Conservation (phyloP, 305 asterid genomes). For the Fraxinus sp. region DNA sequence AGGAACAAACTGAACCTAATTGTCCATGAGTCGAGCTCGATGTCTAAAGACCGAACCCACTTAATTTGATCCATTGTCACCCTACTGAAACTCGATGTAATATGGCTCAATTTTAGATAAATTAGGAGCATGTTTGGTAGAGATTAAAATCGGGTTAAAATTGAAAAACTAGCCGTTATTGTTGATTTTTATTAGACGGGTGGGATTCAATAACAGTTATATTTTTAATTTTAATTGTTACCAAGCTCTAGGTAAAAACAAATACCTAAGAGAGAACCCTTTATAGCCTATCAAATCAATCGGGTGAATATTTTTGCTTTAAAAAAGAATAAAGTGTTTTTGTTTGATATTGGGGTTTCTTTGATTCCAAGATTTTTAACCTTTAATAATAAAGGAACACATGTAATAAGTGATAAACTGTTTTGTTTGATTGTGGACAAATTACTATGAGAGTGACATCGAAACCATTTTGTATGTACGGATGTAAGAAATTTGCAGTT, state of each 20-base stretch:
- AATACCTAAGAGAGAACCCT: background rate
- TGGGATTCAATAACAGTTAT: too few species aligned
- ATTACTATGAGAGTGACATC: background rate
- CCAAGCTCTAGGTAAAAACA: too few species aligned
- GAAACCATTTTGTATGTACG: background rate
- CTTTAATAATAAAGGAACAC: background rate
- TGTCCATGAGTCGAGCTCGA: background rate
- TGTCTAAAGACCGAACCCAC: background rate
- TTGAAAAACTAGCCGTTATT: too few species aligned
- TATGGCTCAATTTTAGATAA: background rate
- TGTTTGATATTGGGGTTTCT: background rate
- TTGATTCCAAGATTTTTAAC: background rate
- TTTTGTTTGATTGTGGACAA: too few species aligned
- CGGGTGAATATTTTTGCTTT: background rate
- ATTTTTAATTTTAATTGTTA: too few species aligned
- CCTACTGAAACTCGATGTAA: background rate
- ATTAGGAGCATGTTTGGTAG: background rate
- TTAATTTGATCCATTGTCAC: background rate
- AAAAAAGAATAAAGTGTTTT: background rate
- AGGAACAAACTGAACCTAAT: background rate
- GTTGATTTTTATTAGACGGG: too few species aligned
- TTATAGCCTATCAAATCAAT: background rate
- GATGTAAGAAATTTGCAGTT: background rate
- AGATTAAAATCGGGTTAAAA: too few species aligned
- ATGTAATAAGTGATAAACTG: background rate